Evolutionary conservation across 257 asterid genomes (phyloP).

Genomic region (Solanum acaule): DNA sequence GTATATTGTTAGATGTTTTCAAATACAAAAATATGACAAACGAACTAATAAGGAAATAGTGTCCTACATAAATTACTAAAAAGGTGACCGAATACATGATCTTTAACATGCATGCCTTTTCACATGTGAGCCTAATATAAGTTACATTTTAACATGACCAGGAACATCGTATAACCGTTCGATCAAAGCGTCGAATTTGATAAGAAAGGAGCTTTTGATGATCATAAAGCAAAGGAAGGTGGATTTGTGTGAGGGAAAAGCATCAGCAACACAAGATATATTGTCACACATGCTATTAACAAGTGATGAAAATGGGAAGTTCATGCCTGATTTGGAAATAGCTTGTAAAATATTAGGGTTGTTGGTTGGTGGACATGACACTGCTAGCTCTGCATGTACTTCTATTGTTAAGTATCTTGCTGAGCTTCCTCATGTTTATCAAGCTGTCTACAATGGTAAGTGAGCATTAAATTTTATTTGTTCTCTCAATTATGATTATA

Average conservation of each 20-base stretch:
- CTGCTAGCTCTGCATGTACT: constrained; percentile 52
- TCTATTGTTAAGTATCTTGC: constrained; percentile 48
- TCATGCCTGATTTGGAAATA: constrained; percentile 33
- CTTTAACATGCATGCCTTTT: neutral
- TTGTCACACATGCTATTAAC: constrained; percentile 48
- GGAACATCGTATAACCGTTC: constrained; percentile 32
- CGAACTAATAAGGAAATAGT: fast-evolving
- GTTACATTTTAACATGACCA: neutral
- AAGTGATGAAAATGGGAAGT: constrained; percentile 41
- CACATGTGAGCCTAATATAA: neutral
- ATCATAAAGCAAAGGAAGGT: constrained; percentile 32
- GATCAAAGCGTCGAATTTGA: constrained; percentile 39
- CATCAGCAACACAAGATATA: constrained; percentile 48
- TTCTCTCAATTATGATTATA: neutral
- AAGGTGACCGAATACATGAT: neutral
- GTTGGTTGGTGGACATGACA: constrained; percentile 53
- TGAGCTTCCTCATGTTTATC: constrained; percentile 46
- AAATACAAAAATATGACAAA: neutral
- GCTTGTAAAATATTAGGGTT: constrained; percentile 49
- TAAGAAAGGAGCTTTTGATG: constrained; percentile 30
- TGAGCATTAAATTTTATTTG: neutral
- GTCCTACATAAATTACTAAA: neutral
- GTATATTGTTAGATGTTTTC: neutral
- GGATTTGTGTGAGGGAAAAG: constrained; percentile 36
- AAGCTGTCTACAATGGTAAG: constrained; percentile 41